Evolutionary conservation across 2,329 filamentous ascomycete species (phyloP).

Genomic region (Calonectria fujianensis): DNA sequence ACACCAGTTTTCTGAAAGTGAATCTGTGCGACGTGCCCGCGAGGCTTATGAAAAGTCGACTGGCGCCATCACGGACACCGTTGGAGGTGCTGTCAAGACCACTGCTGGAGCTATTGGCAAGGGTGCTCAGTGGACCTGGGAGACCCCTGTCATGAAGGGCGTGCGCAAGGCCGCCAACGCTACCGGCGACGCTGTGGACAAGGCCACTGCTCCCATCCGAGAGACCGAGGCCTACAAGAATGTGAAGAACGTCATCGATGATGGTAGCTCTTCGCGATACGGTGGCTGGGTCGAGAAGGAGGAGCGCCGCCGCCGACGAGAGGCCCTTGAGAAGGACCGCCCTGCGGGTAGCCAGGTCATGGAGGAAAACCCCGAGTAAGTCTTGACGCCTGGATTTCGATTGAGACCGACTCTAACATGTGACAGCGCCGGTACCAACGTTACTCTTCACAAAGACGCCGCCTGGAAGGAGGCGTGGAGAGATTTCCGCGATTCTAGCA

Average conservation of each 20-base stretch:
- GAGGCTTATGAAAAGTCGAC: conserved; percentile 92
- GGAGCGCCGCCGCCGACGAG: conserved; percentile 87
- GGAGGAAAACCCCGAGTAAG: conserved; percentile 92
- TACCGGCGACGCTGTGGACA: conserved; percentile 91
- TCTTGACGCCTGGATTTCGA: conserved; percentile 54
- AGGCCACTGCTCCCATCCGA: conserved; percentile 94
- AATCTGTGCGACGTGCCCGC: conserved; percentile 89
- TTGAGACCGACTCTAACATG: conserved; percentile 55
- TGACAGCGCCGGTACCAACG: conserved; percentile 89
- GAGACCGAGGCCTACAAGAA: conserved; percentile 96
- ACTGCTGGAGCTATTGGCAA: conserved; percentile 93
- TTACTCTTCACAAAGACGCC: conserved; percentile 97
- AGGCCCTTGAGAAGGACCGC: conserved; percentile 80
- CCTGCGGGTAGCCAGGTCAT: conserved; percentile 73
- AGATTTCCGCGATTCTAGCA: conserved; percentile 93
- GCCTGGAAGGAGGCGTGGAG: conserved; percentile 99
- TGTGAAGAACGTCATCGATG: conserved; percentile 96
- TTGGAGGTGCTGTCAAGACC: conserved; percentile 86
- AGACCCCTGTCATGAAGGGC: conserved; percentile 93
- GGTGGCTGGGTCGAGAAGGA: conserved; percentile 98
- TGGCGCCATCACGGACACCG: conserved; percentile 86
- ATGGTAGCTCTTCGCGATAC: conserved; percentile 96
- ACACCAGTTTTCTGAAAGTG: conserved; percentile 94
- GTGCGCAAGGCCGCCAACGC: conserved; percentile 89
- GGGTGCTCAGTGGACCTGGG: conserved; percentile 97